Conservation (phyloP, 495 filamentous ascomycete genomes). For the Gamarada debralockiae region DNA sequence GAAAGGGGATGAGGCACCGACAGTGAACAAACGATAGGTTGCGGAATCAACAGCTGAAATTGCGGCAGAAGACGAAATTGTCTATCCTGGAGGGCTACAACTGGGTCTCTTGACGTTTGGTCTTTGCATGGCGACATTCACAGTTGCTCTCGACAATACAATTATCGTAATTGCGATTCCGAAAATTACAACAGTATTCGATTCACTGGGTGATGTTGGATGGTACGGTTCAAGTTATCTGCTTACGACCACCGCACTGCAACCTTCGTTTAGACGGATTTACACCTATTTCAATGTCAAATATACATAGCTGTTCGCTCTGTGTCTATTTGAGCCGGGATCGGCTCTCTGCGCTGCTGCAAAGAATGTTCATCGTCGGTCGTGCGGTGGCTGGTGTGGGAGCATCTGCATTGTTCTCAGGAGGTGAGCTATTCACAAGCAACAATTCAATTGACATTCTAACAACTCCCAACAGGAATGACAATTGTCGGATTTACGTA, state of each 20-base stretch:
- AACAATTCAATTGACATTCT: no score
- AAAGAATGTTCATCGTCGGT: slow-evolving; percentile 59
- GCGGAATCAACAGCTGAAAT: no score
- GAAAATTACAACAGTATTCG: slow-evolving; percentile 42
- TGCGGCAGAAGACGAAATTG: slow-evolving; percentile 14
- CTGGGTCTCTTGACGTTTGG: slow-evolving; percentile 45
- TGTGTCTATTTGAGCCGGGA: slow-evolving; percentile 77
- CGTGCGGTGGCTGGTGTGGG: slow-evolving; percentile 60
- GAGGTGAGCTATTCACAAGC: no score
- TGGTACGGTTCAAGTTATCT: slow-evolving; percentile 37
- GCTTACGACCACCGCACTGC: slow-evolving; percentile 44
- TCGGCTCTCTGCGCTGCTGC: slow-evolving; percentile 60
- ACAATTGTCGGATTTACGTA: slow-evolving; percentile 39
- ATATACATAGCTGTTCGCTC: slow-evolving; percentile 61
- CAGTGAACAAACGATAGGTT: background rate
- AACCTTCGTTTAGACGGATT: slow-evolving; percentile 47
- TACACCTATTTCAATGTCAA: slow-evolving; percentile 41
- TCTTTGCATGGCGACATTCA: slow-evolving; percentile 51
- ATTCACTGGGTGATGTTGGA: slow-evolving; percentile 38
- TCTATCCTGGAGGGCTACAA: slow-evolving; percentile 40
- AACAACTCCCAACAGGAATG: no score
- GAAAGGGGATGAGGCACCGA: background rate
- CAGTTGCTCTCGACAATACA: slow-evolving; percentile 44
- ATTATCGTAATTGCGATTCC: slow-evolving; percentile 47
- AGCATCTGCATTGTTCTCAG: slow-evolving; percentile 49